These are phyloP conservation scores for Cryptosporidium ubiquitum DNA, from an alignment of 169 alveolate genomes.

Conservation along the genomic window DNA sequence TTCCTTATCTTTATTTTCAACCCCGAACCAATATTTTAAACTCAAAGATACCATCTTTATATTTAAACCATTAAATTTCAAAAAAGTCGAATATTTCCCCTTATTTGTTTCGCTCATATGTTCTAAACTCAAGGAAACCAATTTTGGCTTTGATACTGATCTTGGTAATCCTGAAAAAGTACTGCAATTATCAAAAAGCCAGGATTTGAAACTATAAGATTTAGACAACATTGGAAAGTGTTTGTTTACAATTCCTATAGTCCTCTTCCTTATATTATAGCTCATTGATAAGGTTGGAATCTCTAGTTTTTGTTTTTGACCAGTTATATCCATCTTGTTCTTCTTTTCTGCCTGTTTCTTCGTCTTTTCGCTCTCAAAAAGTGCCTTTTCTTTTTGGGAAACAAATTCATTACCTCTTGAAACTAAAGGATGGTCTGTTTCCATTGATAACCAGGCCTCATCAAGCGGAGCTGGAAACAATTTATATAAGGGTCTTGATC, in stretches of 20 bases:
- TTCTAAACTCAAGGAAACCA: slow-evolving; percentile 23
- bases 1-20: slow-evolving; percentile 27
- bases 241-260: slow-evolving; percentile 17
- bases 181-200: slow-evolving; percentile 39
- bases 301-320: slow-evolving; percentile 46
- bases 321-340: slow-evolving; percentile 22
- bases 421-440: slow-evolving; percentile 32
- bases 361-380: background rate
- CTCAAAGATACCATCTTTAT: background rate
- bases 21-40: slow-evolving; percentile 19
- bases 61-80: background rate
- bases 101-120: background rate
- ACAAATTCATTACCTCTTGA: slow-evolving; percentile 37
- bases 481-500: slow-evolving; percentile 50
- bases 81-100: background rate
- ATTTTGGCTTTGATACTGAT: slow-evolving; percentile 27
- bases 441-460: slow-evolving; percentile 64
- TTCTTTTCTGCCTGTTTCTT: slow-evolving; percentile 4
- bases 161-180: slow-evolving; percentile 34
- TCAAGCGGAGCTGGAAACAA: slow-evolving; percentile 57
- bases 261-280: slow-evolving; percentile 20
- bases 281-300: slow-evolving; percentile 66
- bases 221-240: slow-evolving; percentile 52
- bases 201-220: slow-evolving; percentile 29
- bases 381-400: slow-evolving; percentile 42